A percentile compares a stretch with the other conserved stretches of the same genome.
phyloP scores from a whole-genome alignment of 768 basidiomycete genomes.

The Serpula lacrymans region DNA sequence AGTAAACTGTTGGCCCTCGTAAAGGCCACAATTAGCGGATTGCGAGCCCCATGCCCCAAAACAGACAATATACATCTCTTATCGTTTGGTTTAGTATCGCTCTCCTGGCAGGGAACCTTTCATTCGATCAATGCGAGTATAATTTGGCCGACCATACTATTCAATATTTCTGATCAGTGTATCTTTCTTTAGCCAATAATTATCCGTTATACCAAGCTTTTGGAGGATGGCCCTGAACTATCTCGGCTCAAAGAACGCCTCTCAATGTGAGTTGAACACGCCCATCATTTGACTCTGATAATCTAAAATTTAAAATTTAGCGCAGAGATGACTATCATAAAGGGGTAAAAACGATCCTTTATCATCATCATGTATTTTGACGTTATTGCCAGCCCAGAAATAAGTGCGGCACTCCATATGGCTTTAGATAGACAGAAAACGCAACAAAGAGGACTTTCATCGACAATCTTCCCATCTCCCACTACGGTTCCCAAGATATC shows the following conservation, averaged over 20 bases:
- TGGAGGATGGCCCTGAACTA: conserved; percentile 19
- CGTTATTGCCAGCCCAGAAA: conserved; percentile 12
- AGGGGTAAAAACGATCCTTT: conserved; percentile 3
- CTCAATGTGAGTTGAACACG: conserved; percentile 21
- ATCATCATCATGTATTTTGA: not conserved
- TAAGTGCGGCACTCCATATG: not conserved
- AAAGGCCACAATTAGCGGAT: conserved; percentile 17
- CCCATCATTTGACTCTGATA: not conserved
- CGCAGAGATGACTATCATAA: conserved; percentile 8
- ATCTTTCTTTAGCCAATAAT: conserved; percentile 6
- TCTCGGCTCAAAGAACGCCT: conserved; percentile 19
- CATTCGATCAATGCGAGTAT: not conserved
- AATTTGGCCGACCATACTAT: conserved; percentile 7
- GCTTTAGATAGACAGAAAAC: no score
- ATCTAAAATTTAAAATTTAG: not conserved
- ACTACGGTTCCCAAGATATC: no score
- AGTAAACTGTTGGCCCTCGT: conserved; percentile 17
- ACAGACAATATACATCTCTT: not conserved
- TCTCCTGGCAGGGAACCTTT: conserved; percentile 26
- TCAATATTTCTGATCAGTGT: not conserved
- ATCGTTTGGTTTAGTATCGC: not conserved
- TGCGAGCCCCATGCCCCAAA: not conserved
- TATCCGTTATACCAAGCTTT: conserved; percentile 21
- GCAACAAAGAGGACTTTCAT: no score
- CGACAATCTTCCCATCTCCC: no score